Conservation (phyloP, 441 rosid genomes). For the Adansonia madagascariensis region DNA sequence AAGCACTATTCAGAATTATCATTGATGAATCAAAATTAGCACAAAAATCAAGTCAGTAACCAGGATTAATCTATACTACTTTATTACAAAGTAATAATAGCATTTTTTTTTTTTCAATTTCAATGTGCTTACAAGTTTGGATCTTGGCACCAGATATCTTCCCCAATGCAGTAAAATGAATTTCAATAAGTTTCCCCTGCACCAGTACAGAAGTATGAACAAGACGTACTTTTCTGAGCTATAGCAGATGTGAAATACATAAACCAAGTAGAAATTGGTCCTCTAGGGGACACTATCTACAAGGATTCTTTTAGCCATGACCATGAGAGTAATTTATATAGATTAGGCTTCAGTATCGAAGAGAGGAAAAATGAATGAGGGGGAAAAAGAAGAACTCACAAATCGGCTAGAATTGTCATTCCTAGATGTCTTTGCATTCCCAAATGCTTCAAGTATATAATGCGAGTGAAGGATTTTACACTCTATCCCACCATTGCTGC, state of each 20-base stretch:
- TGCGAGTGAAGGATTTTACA: slow-evolving; percentile 69
- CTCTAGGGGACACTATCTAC: not conserved
- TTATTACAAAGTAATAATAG: slow-evolving; percentile 21
- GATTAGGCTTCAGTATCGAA: no score
- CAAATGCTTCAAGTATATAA: slow-evolving; percentile 95
- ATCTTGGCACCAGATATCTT: slow-evolving; percentile 88
- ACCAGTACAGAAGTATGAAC: slow-evolving; percentile 16
- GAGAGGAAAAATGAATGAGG: slow-evolving; percentile 15
- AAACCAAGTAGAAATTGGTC: not conserved
- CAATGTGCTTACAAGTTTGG: slow-evolving; percentile 76
- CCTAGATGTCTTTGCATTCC: slow-evolving; percentile 93
- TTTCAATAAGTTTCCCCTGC: slow-evolving; percentile 91
- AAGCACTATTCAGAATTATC: slow-evolving; percentile 56
- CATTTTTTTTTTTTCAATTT: slow-evolving; percentile 17
- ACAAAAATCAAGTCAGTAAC: slow-evolving; percentile 45
- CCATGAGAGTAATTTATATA: no score
- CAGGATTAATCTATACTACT: slow-evolving; percentile 22
- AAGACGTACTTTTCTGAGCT: not conserved
- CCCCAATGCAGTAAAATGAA: slow-evolving; percentile 79
- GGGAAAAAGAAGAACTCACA: slow-evolving; percentile 51
- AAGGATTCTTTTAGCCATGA: not conserved
- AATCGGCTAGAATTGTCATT: slow-evolving; percentile 96
- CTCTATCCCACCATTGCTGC: slow-evolving; percentile 77
- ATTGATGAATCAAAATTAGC: slow-evolving; percentile 30
- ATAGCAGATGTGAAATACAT: slow-evolving; percentile 12